Base-by-base conservation (phyloP, 2,329 filamentous ascomycete species). In the Penicillium sclerotigenum region DNA sequence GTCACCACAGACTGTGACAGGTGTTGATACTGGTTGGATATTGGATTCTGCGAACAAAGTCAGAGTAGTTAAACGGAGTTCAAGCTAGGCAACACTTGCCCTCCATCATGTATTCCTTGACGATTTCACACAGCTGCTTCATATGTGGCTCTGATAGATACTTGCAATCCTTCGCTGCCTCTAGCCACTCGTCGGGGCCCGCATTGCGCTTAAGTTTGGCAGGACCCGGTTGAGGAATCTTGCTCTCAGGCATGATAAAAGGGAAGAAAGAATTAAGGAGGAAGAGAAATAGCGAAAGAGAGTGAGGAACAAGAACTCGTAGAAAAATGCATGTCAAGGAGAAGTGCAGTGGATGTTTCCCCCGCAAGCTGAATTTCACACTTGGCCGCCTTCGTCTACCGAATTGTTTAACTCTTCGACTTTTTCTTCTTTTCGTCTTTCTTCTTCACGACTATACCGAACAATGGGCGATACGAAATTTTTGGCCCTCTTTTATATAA, bases 81-180 rank as follows among this genome's bases (percentile, higher is more conserved):
- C 4, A 18, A 10, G 1, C 6, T 26, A 28, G 5, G 14, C 7
- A 20, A 9, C 3, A 36, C 63, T 69, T 73, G 94, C 91, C 91
- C 82, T 99, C 94, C 94, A 99, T 99, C 68, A 99, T 83, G 64
- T 91, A 95, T 77, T 97, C 94, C 80, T 99, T 99, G 59, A 97
- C 94, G 72, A 96, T 96, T 79, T 99, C 94, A 75, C 94, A 99
- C 47, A 99, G 83, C 75, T 96, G 90, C 82, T 99, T 99, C 94
- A 99, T 99, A 70, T 95, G 91, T 60, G 87, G 80, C 77, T 99
- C 94, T 47, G 94, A 94, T 50, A 99, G 83, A 74, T 97, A 97
- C 75, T 96, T 94, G 79, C 94, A 97, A 76, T 94, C 89, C 77
- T 96, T 97, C 42, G 94, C 94, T 75, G 95, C 90, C 72, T 94